Evolutionary conservation across 805 yeast genomes (phyloP).

Genomic region (Blastobotrys robertii): DNA sequence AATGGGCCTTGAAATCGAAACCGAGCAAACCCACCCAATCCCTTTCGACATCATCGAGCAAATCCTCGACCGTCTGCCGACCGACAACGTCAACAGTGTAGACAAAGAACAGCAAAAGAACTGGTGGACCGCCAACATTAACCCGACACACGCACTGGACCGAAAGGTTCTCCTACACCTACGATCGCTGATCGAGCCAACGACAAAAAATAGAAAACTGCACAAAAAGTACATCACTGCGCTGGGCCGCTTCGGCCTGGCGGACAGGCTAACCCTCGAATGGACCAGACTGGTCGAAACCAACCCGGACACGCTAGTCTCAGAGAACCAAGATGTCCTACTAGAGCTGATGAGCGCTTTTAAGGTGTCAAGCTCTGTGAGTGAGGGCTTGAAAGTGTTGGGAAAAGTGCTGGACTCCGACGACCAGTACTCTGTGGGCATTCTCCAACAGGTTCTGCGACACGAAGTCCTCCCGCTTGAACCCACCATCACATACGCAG

Average conservation of each 20-base stretch:
- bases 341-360: constrained; percentile 21
- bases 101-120: constrained; percentile 6
- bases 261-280: constrained; percentile 15
- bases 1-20: constrained; percentile 5
- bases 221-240: constrained; percentile 20
- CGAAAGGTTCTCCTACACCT: constrained; percentile 15
- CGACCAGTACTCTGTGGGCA: constrained; percentile 7
- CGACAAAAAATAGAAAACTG: constrained; percentile 1
- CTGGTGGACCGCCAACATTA: constrained; percentile 15
- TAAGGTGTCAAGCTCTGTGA: constrained; percentile 6
- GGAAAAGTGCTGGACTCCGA: constrained; percentile 9
- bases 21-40: background rate
- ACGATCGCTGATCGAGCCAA: constrained; percentile 11
- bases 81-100: constrained; percentile 13
- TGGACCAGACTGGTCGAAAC: constrained; percentile 11
- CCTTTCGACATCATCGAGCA: constrained; percentile 10
- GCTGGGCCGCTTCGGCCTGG: constrained; percentile 15
- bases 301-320: background rate
- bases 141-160: constrained; percentile 12
- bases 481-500: constrained; percentile 6
- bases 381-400: constrained; percentile 12
- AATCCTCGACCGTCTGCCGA: constrained; percentile 20
- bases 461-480: constrained; percentile 14
- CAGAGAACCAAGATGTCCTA: constrained; percentile 12
- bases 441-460: constrained; percentile 10